A percentile compares a stretch with the other conserved stretches of the same genome.
phyloP scores from a whole-genome alignment of 2,329 filamentous ascomycete species.

The Pseudogymnoascus sp. region DNA sequence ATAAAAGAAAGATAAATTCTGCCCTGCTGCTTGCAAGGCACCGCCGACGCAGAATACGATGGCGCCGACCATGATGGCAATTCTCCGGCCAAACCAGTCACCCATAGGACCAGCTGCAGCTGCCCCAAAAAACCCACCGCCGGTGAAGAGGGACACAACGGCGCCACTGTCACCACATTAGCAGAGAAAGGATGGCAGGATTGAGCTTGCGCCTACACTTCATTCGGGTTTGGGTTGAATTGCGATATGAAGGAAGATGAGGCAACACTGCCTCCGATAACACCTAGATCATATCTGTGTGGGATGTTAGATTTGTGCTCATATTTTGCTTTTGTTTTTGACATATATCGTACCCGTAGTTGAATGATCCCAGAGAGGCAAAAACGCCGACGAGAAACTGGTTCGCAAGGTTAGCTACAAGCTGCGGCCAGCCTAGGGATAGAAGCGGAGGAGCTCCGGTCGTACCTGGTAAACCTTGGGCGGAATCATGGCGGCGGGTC shows the following conservation, averaged over 20 bases:
- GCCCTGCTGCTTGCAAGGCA: conserved; percentile 58
- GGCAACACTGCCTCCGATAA: conserved; percentile 41
- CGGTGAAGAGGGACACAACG: conserved; percentile 66
- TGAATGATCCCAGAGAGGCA: conserved; percentile 41
- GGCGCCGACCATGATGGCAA: conserved; percentile 59
- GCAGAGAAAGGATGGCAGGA: too few species aligned
- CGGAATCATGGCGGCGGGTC: too few species aligned
- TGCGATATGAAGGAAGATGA: conserved; percentile 33
- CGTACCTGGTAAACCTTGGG: too few species aligned
- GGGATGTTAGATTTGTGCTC: background rate
- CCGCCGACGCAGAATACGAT: conserved; percentile 62
- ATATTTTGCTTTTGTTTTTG: too few species aligned
- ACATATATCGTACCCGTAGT: conserved; percentile 24
- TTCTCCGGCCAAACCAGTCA: conserved; percentile 55
- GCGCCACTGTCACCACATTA: conserved; percentile 26
- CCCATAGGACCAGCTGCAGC: conserved; percentile 60
- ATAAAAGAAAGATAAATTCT: conserved; percentile 49
- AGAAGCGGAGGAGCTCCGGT: too few species aligned
- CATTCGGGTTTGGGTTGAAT: conserved; percentile 23
- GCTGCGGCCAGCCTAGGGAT: too few species aligned
- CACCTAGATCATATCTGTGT: conserved; percentile 41
- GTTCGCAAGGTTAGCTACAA: too few species aligned
- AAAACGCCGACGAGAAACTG: conserved; percentile 42
- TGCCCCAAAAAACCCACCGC: conserved; percentile 43
- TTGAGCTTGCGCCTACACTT: conserved; percentile 31